phyloP scores from a whole-genome alignment of 352 stramenopile species.

The Peronospora belbahrii region DNA sequence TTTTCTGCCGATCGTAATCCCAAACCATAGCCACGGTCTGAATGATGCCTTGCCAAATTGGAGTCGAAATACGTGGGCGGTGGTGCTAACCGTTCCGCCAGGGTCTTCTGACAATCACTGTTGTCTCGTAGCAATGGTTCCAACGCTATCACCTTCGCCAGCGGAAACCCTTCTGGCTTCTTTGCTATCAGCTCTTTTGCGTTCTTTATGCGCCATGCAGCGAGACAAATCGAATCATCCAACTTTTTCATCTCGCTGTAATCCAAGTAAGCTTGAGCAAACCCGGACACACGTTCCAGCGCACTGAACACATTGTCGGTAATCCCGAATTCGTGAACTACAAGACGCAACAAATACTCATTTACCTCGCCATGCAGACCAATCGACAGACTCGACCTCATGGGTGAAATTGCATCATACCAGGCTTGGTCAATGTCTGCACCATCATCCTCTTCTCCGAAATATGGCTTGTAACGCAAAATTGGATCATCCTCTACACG shows the following conservation, averaged over 20 bases:
- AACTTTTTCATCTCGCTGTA: constrained; percentile 69
- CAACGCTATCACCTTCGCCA: constrained; percentile 29
- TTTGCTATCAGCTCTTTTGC: constrained; percentile 31
- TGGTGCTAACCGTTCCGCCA: constrained; percentile 39
- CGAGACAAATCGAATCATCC: constrained; percentile 30
- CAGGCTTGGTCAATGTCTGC: constrained; percentile 65
- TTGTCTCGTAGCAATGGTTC: constrained; percentile 25
- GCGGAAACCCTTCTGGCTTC: constrained; percentile 15
- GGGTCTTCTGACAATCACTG: constrained; percentile 4
- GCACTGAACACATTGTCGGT: constrained; percentile 52
- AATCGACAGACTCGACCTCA: constrained; percentile 32
- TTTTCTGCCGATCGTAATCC: constrained; percentile 44
- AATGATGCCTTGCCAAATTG: constrained; percentile 35
- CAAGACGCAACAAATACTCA: constrained; percentile 60
- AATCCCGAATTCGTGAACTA: constrained; percentile 46
- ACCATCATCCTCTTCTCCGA: constrained; percentile 86
- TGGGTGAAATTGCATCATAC: constrained; percentile 46
- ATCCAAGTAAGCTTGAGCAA: constrained; percentile 52
- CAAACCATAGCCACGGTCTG: constrained; percentile 28
- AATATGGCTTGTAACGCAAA: constrained; percentile 87
- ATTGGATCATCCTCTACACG: constrained; percentile 84
- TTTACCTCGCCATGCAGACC: constrained; percentile 57
- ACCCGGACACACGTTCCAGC: constrained; percentile 47
- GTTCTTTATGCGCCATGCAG: constrained; percentile 38
- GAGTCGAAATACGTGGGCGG: constrained; percentile 64